phyloP scores from a whole-genome alignment of 179 eudicot species.

The Silene vulgaris region DNA sequence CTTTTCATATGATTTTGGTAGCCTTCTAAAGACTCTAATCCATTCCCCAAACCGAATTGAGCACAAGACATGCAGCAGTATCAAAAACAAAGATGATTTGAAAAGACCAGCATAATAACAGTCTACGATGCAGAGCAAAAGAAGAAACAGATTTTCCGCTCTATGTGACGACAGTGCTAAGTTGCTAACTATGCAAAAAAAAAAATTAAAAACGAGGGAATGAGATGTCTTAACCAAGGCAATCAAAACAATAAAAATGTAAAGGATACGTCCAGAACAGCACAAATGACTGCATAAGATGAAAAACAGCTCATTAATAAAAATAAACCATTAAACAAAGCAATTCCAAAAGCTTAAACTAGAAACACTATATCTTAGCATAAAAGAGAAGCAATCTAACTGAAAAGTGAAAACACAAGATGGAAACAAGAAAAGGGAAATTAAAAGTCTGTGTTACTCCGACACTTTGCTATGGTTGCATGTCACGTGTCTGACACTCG shows the following conservation, averaged over 20 bases:
- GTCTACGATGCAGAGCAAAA: not conserved
- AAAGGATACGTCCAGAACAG: constrained; percentile 98
- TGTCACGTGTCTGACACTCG: not conserved
- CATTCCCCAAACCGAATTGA: no score
- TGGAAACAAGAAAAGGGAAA: not conserved
- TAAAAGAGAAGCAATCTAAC: constrained; percentile 10
- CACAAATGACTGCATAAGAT: constrained; percentile 87
- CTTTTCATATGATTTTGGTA: no score
- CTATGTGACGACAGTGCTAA: not conserved
- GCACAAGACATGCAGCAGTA: no score
- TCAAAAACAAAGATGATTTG: not conserved
- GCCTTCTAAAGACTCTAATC: no score
- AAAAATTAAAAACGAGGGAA: not conserved
- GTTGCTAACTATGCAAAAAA: constrained; percentile 2
- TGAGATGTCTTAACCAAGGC: not conserved
- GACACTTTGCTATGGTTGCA: not conserved
- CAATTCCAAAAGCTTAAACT: not conserved
- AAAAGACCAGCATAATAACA: not conserved
- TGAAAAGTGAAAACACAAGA: not conserved
- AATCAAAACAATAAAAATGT: not conserved
- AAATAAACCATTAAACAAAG: not conserved
- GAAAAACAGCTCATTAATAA: constrained; percentile 22
- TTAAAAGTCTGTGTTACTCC: not conserved
- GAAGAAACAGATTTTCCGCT: constrained; percentile 3
- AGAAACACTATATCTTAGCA: not conserved